These are phyloP conservation scores for Beauveria varroae DNA, from an alignment of 2,329 filamentous ascomycete species.

Conservation along the genomic window DNA sequence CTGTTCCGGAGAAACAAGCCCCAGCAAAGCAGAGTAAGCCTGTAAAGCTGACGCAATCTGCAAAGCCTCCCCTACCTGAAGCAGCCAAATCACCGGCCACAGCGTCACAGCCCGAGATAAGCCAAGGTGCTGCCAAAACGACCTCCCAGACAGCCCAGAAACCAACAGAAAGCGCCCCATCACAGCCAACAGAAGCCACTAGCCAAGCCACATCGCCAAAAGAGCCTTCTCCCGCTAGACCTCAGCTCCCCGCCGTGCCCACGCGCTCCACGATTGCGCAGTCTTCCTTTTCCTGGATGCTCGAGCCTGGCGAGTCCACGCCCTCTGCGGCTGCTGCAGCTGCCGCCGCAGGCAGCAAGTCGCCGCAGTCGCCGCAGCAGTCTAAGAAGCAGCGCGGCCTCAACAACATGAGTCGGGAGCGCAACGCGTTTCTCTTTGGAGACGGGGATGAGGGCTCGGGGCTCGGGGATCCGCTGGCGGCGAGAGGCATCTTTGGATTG, in stretches of 20 bases:
- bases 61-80: neutral
- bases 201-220: neutral
- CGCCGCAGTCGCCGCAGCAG: conserved; percentile 23
- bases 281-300: conserved; percentile 75
- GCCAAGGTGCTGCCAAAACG: too few relatives aligned
- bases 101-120: neutral
- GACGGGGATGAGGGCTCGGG: conserved; percentile 30
- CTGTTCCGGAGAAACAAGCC: neutral
- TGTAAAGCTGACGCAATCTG: neutral
- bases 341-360: conserved; percentile 19
- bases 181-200: neutral
- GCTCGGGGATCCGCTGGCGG: conserved; percentile 28
- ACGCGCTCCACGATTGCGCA: conserved; percentile 62
- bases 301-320: conserved; percentile 46
- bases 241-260: conserved; percentile 30
- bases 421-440: conserved; percentile 54
- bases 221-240: conserved; percentile 20
- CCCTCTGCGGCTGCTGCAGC: conserved; percentile 14
- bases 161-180: neutral
- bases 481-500: conserved; percentile 48
- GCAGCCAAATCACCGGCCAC: neutral
- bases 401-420: conserved; percentile 41
- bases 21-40: neutral
- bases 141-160: neutral
- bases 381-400: conserved; percentile 33